Evolutionary conservation across 495 filamentous ascomycete species (phyloP), one percentile per base, ranked within the genome.

Genomic region (Bryoglossum gracile): DNA sequence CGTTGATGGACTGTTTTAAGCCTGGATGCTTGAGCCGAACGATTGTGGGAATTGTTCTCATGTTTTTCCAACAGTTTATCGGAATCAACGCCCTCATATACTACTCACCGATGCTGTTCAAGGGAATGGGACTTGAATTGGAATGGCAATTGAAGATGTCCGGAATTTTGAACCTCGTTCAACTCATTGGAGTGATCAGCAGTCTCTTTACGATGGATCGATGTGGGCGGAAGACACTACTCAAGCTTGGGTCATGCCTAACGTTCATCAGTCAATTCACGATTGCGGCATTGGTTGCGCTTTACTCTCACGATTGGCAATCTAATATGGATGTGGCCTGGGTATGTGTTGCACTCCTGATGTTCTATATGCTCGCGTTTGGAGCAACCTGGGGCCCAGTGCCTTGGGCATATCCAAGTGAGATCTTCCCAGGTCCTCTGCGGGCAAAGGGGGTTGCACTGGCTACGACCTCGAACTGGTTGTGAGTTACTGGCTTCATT

Each of bases 261-360:
- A 78, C 76, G 70, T 72, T 63, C 6, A 71, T 72, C 10, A 76
- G 43, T 8, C 30, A 55, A 25, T 75, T 87, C 53, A 81, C 87
- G 63, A 81, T 91, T 44, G 85, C 81, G 35, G 72, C 77, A 48
- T 81, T 90, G 56, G 69, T 85, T 14, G 86, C 76, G 36, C 76
- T 69, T 37, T 81, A 82, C 64, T 69, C 80, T 3, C 50, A 78
- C 50, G 58, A 68, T 26, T 80, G 83, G 70, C 56, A 62, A 0
- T 51, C 58, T 13, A 75, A 91, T 47, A 57, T 64, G n/a, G 75
- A 75, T 0, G 82, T 80, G 10, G 86, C 83, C 0, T 89, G 84
- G 83, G 84, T 70, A 5, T 84, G 80, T 5, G 80, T 86, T 23
- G 80, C 70, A 49, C 86, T 89, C 70, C 82, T 91, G n/a, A n/a